Conservation (phyloP, 1,284 basidiomycete species). For the Ustilago loliicola region DNA sequence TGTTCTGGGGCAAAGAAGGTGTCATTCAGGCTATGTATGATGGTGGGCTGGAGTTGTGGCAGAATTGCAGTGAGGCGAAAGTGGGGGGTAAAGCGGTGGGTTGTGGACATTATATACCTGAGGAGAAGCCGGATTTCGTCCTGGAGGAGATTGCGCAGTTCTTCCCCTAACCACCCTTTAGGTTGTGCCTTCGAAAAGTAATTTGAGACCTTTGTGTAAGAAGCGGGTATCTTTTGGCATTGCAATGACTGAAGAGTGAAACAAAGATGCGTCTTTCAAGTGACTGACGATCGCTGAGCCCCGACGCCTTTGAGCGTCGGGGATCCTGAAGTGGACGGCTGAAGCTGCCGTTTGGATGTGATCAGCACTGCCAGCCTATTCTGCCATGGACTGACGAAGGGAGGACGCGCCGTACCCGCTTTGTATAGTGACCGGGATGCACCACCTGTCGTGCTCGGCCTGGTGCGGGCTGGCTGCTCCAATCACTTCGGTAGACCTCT, state of each 20-base stretch:
- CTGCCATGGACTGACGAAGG: neutral
- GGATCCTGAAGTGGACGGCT: neutral
- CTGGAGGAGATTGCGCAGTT: slow-evolving; percentile 26
- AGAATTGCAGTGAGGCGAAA: slow-evolving; percentile 48
- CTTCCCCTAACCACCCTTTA: slow-evolving; percentile 19
- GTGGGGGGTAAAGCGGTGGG: slow-evolving; percentile 61
- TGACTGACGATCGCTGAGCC: neutral
- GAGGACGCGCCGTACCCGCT: neutral
- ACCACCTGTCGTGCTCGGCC: neutral
- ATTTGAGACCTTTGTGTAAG: neutral
- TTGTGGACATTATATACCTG: slow-evolving; percentile 72
- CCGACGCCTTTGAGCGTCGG: neutral
- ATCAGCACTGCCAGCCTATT: neutral
- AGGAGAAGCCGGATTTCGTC: slow-evolving; percentile 67
- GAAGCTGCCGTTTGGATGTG: neutral
- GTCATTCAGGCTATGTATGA: slow-evolving; percentile 64
- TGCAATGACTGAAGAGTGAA: neutral
- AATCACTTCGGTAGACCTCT: neutral
- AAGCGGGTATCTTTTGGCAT: neutral
- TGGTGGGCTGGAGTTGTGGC: slow-evolving; percentile 68
- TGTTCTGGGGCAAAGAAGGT: slow-evolving; percentile 70
- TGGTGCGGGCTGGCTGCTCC: neutral
- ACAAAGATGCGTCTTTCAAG: neutral
- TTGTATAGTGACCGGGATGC: neutral
- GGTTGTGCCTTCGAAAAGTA: neutral